Conservation (phyloP, 768 basidiomycete species). For the Suillus weaverae region DNA sequence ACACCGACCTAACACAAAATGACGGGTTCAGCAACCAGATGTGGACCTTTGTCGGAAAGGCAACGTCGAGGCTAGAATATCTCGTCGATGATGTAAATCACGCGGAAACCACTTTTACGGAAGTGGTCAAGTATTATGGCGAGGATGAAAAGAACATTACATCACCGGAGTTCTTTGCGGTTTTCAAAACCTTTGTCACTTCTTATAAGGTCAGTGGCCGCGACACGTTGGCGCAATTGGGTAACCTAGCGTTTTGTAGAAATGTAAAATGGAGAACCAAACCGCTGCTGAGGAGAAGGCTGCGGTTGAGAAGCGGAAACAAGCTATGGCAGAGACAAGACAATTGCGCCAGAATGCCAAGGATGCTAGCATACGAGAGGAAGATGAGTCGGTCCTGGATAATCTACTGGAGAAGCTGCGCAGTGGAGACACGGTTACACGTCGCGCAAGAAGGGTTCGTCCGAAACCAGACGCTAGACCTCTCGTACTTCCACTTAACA, state of each 20-base stretch:
- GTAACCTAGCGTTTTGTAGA: slow-evolving; percentile 45
- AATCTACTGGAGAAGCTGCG: slow-evolving; percentile 69
- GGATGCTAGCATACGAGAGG: slow-evolving; percentile 46
- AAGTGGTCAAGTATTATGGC: slow-evolving; percentile 88
- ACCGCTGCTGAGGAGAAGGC: slow-evolving; percentile 68
- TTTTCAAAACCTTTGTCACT: slow-evolving; percentile 96
- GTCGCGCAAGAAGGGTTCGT: slow-evolving; percentile 53
- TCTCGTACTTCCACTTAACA: slow-evolving; percentile 15
- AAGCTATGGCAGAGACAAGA: slow-evolving; percentile 63
- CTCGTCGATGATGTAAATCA: slow-evolving; percentile 84
- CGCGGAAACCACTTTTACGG: slow-evolving; percentile 79
- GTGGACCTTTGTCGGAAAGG: slow-evolving; percentile 85
- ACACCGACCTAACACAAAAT: slow-evolving; percentile 63
- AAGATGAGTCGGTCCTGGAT: slow-evolving; percentile 63
- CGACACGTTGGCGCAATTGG: background rate
- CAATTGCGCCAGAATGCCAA: slow-evolving; percentile 51
- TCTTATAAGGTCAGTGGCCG: slow-evolving; percentile 72
- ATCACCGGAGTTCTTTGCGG: slow-evolving; percentile 91
- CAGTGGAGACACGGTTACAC: slow-evolving; percentile 63
- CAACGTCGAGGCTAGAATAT: slow-evolving; percentile 74
- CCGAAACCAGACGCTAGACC: slow-evolving; percentile 39
- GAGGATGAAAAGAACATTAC: slow-evolving; percentile 88
- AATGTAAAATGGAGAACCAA: slow-evolving; percentile 84
- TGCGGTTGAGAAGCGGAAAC: slow-evolving; percentile 68
- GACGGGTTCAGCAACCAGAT: slow-evolving; percentile 89